These are phyloP conservation scores for Tilletia walkeri DNA, from an alignment of 1,284 basidiomycete species.

Conservation along the genomic window DNA sequence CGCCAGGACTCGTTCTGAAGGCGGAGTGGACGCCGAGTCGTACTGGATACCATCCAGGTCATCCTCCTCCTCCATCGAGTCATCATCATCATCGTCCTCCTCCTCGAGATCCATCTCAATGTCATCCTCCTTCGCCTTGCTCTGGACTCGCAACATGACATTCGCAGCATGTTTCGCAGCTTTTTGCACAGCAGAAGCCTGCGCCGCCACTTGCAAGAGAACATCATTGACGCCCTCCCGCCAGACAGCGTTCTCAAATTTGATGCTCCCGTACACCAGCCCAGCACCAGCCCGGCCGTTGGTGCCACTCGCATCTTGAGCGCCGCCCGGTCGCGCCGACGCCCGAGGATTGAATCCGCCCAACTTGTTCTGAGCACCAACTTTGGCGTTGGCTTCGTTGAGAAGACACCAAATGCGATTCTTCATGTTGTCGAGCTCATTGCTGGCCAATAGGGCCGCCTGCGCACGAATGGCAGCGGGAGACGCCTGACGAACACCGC, in stretches of 20 bases:
- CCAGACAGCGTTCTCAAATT: constrained; percentile 61
- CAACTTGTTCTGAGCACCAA: constrained; percentile 12
- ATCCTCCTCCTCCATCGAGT: not conserved
- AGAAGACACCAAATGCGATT: constrained; percentile 74
- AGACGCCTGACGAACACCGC: not conserved
- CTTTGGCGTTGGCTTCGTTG: constrained; percentile 59
- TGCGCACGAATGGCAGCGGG: constrained; percentile 23
- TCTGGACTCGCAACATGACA: constrained; percentile 1
- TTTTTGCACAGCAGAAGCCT: constrained; percentile 57
- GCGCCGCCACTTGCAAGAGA: constrained; percentile 67
- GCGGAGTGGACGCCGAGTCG: constrained; percentile 18
- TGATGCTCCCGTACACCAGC: constrained; percentile 32
- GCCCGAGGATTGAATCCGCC: constrained; percentile 5
- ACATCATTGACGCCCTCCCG: constrained; percentile 63
- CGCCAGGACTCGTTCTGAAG: constrained; percentile 32
- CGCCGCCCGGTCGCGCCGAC: constrained; percentile 9
- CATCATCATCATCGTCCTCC: not conserved
- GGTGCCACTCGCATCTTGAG: not conserved
- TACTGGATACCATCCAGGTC: not conserved
- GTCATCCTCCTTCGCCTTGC: constrained; percentile 16
- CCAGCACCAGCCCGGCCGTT: not conserved
- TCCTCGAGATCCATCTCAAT: not conserved
- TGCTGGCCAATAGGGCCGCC: constrained; percentile 29
- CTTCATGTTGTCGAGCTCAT: constrained; percentile 58
- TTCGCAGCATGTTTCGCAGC: constrained; percentile 22